phyloP scores from a whole-genome alignment of 805 yeast species.

The Metschnikowia corniflorae region DNA sequence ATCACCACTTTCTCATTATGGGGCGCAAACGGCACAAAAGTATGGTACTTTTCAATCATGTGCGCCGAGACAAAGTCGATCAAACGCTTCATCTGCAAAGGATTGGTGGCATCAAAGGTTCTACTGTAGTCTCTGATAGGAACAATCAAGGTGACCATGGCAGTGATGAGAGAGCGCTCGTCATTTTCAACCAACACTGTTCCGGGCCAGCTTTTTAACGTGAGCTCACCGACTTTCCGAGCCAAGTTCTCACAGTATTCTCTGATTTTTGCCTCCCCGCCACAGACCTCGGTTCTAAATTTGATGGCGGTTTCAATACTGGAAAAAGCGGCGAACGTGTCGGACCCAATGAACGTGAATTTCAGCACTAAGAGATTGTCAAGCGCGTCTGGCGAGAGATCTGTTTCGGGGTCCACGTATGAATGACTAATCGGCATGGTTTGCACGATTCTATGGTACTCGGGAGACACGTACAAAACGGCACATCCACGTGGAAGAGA shows the following conservation, averaged over 20 bases:
- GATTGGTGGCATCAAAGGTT: slow-evolving; percentile 4
- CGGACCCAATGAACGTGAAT: slow-evolving; percentile 52
- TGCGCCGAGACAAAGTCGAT: slow-evolving; percentile 1
- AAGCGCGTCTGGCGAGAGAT: slow-evolving; percentile 20
- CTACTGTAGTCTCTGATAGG: slow-evolving; percentile 25
- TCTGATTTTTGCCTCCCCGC: slow-evolving; percentile 54
- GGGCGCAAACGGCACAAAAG: slow-evolving; percentile 44
- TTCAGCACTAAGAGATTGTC: slow-evolving; percentile 36
- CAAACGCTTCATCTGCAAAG: slow-evolving; percentile 2
- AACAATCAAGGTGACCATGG: slow-evolving; percentile 43
- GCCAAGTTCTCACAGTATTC: slow-evolving; percentile 48
- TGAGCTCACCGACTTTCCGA: slow-evolving; percentile 35
- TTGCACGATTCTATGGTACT: slow-evolving; percentile 48
- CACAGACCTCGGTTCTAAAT: slow-evolving; percentile 52
- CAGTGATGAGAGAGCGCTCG: slow-evolving; percentile 32
- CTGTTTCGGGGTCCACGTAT: slow-evolving; percentile 34
- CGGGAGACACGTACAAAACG: slow-evolving; percentile 51
- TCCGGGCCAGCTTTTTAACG: slow-evolving; percentile 38
- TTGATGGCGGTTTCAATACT: slow-evolving; percentile 47
- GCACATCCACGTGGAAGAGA: slow-evolving; percentile 58
- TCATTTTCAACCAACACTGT: slow-evolving; percentile 35
- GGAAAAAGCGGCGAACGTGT: slow-evolving; percentile 40
- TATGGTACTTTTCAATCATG: slow-evolving; percentile 23
- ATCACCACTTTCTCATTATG: slow-evolving; percentile 32
- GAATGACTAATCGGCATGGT: slow-evolving; percentile 56